Evolutionary conservation across 305 asterid species (phyloP).

Genomic region (Striga hermonthica): DNA sequence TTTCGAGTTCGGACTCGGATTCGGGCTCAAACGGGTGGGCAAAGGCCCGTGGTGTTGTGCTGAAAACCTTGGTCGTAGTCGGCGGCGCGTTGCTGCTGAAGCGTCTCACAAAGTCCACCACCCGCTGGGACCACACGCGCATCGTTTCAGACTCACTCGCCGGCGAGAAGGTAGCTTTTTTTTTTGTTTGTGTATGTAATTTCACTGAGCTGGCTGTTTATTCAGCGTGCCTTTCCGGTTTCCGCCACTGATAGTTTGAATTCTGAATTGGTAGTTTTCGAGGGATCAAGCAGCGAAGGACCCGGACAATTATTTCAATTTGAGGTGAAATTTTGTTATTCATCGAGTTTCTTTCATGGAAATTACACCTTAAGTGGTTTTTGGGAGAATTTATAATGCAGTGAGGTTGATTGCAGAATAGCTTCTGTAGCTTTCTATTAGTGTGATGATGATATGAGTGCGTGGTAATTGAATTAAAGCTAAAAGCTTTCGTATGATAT

Average conservation of each 20-base stretch:
- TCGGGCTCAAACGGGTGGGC: conserved; percentile 69
- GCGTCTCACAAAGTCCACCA: conserved; percentile 92
- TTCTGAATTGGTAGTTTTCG: conserved; percentile 55
- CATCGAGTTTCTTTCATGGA: too few relatives aligned
- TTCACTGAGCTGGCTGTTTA: neutral
- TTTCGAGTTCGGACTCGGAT: conserved; percentile 55
- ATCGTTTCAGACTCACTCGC: conserved; percentile 84
- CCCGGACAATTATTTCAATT: conserved; percentile 93
- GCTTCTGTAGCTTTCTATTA: too few relatives aligned
- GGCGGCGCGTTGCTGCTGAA: conserved; percentile 89
- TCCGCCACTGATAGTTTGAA: conserved; percentile 9
- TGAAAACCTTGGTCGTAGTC: conserved; percentile 65
- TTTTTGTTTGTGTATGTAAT: too few relatives aligned
- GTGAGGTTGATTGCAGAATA: too few relatives aligned
- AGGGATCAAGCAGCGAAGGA: conserved; percentile 93
- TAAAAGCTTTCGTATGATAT: too few relatives aligned
- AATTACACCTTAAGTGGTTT: too few relatives aligned
- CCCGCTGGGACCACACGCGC: conserved; percentile 97
- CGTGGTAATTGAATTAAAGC: too few relatives aligned
- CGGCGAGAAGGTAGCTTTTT: conserved; percentile 69
- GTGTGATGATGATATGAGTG: too few relatives aligned
- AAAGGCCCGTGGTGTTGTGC: conserved; percentile 69
- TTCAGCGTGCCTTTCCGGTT: neutral
- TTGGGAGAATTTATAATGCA: too few relatives aligned
- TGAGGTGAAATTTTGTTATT: conserved; percentile 49